Conservation (phyloP, 441 rosid genomes). For the Mallotus japonicus region DNA sequence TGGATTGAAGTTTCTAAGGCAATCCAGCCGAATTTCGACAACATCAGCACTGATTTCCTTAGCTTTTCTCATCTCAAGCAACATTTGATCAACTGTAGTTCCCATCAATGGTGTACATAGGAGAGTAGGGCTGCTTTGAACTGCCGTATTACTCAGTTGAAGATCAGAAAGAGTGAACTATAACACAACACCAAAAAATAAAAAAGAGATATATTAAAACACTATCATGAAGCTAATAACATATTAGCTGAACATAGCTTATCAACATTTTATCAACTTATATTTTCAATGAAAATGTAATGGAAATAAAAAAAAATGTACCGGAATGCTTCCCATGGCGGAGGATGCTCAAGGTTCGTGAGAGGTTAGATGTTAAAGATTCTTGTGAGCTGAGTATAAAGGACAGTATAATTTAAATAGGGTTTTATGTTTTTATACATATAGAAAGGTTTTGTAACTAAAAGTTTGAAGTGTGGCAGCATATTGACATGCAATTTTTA, state of each 20-base stretch:
- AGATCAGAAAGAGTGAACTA: constrained; percentile 23
- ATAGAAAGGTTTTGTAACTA: not conserved
- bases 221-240: not conserved
- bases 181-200: not conserved
- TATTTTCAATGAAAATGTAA: too few species aligned
- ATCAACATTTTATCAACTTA: too few species aligned
- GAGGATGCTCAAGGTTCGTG: not conserved
- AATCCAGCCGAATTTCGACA: constrained; percentile 72
- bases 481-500: not conserved
- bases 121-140: constrained; percentile 30
- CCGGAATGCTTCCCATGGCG: constrained; percentile 30
- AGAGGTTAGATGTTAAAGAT: not conserved
- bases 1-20: constrained; percentile 49
- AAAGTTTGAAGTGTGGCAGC: not conserved
- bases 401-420: not conserved
- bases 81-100: constrained; percentile 54
- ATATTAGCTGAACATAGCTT: not conserved
- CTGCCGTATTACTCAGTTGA: constrained; percentile 16
- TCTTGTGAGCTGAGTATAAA: not conserved
- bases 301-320: not conserved
- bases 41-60: constrained; percentile 60
- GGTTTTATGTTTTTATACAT: not conserved
- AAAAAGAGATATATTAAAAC: not conserved
- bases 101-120: constrained; percentile 51
- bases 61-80: constrained; percentile 48